phyloP scores from a whole-genome alignment of 2,329 filamentous ascomycete species.

The Monilinia fructigena region DNA sequence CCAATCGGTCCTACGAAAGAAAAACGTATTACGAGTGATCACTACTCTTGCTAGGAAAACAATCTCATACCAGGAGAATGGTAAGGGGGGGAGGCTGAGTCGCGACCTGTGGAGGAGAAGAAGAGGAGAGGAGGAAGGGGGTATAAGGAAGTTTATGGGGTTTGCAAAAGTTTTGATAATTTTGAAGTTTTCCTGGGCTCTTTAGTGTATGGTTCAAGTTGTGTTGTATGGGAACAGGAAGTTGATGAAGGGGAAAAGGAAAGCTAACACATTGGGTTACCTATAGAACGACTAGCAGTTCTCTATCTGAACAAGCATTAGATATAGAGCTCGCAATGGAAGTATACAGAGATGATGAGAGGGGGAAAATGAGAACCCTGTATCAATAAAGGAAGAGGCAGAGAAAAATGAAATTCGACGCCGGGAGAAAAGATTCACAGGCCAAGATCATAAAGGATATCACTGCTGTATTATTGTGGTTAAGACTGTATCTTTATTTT shows the following conservation, averaged over 20 bases:
- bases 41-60: conserved; percentile 67
- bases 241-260: no score
- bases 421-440: conserved; percentile 38
- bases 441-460: conserved; percentile 27
- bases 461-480: background rate
- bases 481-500: conserved; percentile 9
- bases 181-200: background rate
- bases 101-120: conserved; percentile 69
- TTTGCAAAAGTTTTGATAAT: conserved; percentile 73
- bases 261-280: conserved; percentile 39
- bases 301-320: conserved; percentile 71
- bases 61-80: conserved; percentile 69
- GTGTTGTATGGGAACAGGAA: no score
- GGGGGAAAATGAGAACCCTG: conserved; percentile 68
- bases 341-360: conserved; percentile 67
- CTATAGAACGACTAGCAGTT: conserved; percentile 63
- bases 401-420: conserved; percentile 41
- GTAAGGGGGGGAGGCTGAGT: conserved; percentile 66
- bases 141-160: conserved; percentile 74
- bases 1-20: conserved; percentile 61
- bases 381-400: conserved; percentile 49
- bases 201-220: background rate
- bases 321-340: conserved; percentile 64
- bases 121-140: conserved; percentile 68
- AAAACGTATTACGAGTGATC: conserved; percentile 72